Evolutionary conservation across 148 eudicot genomes (phyloP).

Genomic region (Persicaria maculosa): DNA sequence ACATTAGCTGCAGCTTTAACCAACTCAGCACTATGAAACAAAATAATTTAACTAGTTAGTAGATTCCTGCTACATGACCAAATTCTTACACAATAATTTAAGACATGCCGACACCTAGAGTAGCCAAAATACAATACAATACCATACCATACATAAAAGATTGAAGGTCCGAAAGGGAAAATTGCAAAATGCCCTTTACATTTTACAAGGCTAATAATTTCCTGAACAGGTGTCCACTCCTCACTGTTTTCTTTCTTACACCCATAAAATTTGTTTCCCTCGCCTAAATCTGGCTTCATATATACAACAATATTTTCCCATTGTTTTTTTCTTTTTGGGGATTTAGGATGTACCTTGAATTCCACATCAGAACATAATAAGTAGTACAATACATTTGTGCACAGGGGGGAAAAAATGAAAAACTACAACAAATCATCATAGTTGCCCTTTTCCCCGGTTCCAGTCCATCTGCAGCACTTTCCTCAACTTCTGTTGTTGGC

Average conservation of each 20-base stretch:
- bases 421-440: background rate
- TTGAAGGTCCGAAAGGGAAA: background rate
- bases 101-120: too few relatives aligned
- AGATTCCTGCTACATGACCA: too few relatives aligned
- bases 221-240: constrained; percentile 14
- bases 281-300: constrained; percentile 19
- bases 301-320: constrained; percentile 32
- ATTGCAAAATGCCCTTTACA: background rate
- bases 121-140: too few relatives aligned
- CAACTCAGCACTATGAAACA: too few relatives aligned
- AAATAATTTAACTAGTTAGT: too few relatives aligned
- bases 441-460: constrained; percentile 37
- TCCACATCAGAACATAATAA: constrained; percentile 14
- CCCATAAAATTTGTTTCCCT: background rate
- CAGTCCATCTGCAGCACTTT: constrained; percentile 41
- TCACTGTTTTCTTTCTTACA: background rate
- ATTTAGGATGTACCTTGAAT: constrained; percentile 10
- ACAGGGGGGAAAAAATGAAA: too few relatives aligned
- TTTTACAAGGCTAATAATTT: constrained; percentile 45
- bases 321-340: constrained; percentile 12
- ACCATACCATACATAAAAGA: too few relatives aligned
- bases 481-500: constrained; percentile 41
- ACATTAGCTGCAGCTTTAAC: too few relatives aligned
- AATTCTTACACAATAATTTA: too few relatives aligned
- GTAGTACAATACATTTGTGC: background rate